Evolutionary conservation across 441 rosid genomes (phyloP).

Genomic region (Eruca vesicaria): DNA sequence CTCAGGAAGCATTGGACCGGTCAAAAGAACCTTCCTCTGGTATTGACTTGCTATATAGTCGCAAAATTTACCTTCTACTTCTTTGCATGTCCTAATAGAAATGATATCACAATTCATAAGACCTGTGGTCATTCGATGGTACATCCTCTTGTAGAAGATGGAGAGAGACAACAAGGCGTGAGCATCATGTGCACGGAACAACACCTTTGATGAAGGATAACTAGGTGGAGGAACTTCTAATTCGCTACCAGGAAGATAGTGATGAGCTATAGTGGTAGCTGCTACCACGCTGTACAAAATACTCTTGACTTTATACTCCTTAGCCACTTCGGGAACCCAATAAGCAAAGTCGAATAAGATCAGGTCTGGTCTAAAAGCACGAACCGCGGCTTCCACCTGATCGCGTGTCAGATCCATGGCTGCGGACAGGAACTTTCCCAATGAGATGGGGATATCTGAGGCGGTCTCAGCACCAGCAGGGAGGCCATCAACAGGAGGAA

Average conservation of each 20-base stretch:
- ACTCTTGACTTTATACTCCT: slow-evolving; percentile 25
- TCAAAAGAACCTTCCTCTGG: slow-evolving; percentile 34
- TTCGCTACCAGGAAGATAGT: slow-evolving; percentile 25
- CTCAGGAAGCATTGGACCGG: slow-evolving; percentile 36
- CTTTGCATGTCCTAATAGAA: slow-evolving; percentile 52
- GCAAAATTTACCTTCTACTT: slow-evolving; percentile 51
- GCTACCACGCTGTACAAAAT: slow-evolving; percentile 26
- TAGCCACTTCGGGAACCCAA: slow-evolving; percentile 37
- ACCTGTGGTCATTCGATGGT: slow-evolving; percentile 34
- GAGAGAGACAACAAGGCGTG: slow-evolving; percentile 12
- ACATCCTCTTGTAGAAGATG: neutral
- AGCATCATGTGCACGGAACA: slow-evolving; percentile 7
- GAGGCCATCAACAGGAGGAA: slow-evolving; percentile 42
- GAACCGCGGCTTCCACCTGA: slow-evolving; percentile 21
- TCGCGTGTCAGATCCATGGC: slow-evolving; percentile 30
- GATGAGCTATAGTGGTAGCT: slow-evolving; percentile 29
- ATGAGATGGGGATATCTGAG: slow-evolving; percentile 32
- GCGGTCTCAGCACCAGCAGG: slow-evolving; percentile 41
- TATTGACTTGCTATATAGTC: slow-evolving; percentile 46
- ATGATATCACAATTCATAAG: slow-evolving; percentile 47
- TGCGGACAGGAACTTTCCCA: slow-evolving; percentile 2
- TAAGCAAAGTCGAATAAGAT: slow-evolving; percentile 38
- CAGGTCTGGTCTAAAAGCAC: slow-evolving; percentile 12
- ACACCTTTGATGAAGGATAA: slow-evolving; percentile 26
- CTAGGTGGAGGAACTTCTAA: slow-evolving; percentile 19